Conservation (phyloP, 2,329 filamentous ascomycete genomes). For the Niveomyces coronatus region DNA sequence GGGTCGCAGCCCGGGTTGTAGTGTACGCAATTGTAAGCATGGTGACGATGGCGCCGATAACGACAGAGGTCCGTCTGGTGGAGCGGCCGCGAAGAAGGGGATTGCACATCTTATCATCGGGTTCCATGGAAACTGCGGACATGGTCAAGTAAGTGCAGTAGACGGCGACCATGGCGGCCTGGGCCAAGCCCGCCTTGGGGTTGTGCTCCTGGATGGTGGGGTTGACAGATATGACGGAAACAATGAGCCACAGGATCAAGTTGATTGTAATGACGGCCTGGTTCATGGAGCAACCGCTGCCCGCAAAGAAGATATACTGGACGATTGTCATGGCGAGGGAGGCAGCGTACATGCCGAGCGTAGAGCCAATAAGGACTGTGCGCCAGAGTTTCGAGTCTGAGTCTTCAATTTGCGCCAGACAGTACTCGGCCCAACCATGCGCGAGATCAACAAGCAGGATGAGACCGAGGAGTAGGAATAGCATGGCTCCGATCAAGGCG, state of each 20-base stretch:
- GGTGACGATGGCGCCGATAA: slow-evolving; percentile 89
- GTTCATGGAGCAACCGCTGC: slow-evolving; percentile 80
- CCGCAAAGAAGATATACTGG: slow-evolving; percentile 95
- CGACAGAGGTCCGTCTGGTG: slow-evolving; percentile 79
- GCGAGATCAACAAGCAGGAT: slow-evolving; percentile 90
- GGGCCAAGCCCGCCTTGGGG: slow-evolving; percentile 86
- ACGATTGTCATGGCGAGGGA: slow-evolving; percentile 90
- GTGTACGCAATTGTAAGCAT: slow-evolving; percentile 97
- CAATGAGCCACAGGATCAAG: slow-evolving; percentile 67
- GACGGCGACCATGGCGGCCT: slow-evolving; percentile 91
- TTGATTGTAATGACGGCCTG: slow-evolving; percentile 94
- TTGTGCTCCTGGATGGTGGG: slow-evolving; percentile 86
- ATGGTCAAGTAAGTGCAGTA: slow-evolving; percentile 99
- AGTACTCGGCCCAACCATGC: slow-evolving; percentile 95
- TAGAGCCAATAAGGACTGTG: slow-evolving; percentile 79
- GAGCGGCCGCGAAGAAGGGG: slow-evolving; percentile 77
- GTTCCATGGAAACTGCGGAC: slow-evolving; percentile 97
- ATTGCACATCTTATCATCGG: slow-evolving; percentile 88
- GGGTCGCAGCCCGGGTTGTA: slow-evolving; percentile 89
- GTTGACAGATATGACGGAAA: slow-evolving; percentile 81
- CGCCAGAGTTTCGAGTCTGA: slow-evolving; percentile 80
- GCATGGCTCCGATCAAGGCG: slow-evolving; percentile 74
- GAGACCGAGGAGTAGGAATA: slow-evolving; percentile 87
- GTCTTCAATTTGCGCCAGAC: slow-evolving; percentile 84
- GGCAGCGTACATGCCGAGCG: slow-evolving; percentile 83